These are phyloP conservation scores for Actinomortierella ambigua DNA, from an alignment of 371 early-diverging fungal genomes.

Conservation along the genomic window DNA sequence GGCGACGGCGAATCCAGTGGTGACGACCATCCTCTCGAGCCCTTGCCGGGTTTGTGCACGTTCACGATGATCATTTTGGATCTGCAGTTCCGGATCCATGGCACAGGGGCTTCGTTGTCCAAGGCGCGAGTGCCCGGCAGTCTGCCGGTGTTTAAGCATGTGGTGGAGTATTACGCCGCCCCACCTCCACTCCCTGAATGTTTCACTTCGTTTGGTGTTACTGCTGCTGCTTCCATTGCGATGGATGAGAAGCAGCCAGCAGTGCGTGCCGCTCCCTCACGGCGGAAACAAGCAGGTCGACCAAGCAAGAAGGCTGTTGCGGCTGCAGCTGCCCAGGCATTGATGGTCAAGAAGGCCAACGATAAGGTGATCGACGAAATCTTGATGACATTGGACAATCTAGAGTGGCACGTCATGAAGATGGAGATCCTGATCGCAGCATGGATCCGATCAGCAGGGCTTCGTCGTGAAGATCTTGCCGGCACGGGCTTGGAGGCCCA, in stretches of 20 bases:
- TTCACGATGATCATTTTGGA: constrained; percentile 35
- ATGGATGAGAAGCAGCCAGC: neutral
- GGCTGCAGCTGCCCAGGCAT: neutral
- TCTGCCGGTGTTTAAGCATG: constrained; percentile 8
- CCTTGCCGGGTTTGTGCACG: constrained; percentile 22
- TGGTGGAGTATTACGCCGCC: constrained; percentile 26
- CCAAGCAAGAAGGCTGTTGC: neutral
- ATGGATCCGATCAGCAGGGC: constrained; percentile 33
- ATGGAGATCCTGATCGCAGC: constrained; percentile 30
- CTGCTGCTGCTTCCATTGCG: neutral
- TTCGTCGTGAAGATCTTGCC: constrained; percentile 21
- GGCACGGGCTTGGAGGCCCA: constrained; percentile 22
- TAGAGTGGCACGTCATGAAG: constrained; percentile 41
- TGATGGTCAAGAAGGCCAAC: no score
- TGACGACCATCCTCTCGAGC: constrained; percentile 15
- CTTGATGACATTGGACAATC: neutral
- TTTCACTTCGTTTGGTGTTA: neutral
- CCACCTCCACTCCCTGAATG: constrained; percentile 7
- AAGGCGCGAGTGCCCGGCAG: no score
- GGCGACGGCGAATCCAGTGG: constrained; percentile 8
- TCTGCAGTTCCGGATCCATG: constrained; percentile 26
- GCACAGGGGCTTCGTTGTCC: neutral
- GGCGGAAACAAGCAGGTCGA: neutral
- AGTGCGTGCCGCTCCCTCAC: neutral
- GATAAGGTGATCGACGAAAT: neutral